phyloP scores from a whole-genome alignment of 2,329 filamentous ascomycete genomes.

The Bipolaris zeicola region DNA sequence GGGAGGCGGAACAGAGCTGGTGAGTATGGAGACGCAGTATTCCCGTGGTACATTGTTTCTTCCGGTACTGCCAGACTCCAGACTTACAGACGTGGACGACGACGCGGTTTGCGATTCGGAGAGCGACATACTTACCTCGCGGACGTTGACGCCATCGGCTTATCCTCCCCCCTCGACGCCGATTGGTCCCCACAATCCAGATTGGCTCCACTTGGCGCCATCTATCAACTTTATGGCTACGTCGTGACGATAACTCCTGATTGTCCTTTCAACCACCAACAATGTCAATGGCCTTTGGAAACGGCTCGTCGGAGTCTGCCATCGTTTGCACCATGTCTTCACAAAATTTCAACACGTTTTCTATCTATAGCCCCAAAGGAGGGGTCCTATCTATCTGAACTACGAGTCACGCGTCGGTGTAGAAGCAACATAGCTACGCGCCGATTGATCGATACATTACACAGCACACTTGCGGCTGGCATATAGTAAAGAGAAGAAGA shows the following conservation, averaged over 20 bases:
- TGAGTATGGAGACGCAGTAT: conserved; percentile 12
- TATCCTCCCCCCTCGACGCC: conserved; percentile 15
- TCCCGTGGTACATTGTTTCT: conserved; percentile 20
- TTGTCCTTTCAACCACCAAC: conserved; percentile 26
- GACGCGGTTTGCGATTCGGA: conserved; percentile 4
- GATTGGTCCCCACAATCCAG: conserved; percentile 25
- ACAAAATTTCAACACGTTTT: conserved; percentile 35
- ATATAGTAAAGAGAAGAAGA: background rate
- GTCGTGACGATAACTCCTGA: conserved; percentile 34
- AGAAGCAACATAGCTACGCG: conserved; percentile 35
- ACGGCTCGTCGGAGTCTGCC: conserved; percentile 37
- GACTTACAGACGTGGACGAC: background rate
- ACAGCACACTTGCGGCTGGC: conserved; percentile 1
- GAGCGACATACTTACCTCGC: conserved; percentile 1
- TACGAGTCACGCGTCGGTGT: conserved; percentile 33
- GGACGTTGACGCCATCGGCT: conserved; percentile 21
- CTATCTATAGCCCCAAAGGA: conserved; percentile 59
- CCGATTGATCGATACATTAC: conserved; percentile 25
- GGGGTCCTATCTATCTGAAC: conserved; percentile 57
- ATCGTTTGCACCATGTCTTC: conserved; percentile 23
- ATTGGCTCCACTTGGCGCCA: conserved; percentile 24
- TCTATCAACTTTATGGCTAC: conserved; percentile 11
- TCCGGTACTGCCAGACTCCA: background rate
- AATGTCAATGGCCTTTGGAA: conserved; percentile 34
- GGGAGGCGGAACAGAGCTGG: conserved; percentile 48